Evolutionary conservation across 164 flowering plant species (phyloP).

Genomic region (Magnolia officinalis): DNA sequence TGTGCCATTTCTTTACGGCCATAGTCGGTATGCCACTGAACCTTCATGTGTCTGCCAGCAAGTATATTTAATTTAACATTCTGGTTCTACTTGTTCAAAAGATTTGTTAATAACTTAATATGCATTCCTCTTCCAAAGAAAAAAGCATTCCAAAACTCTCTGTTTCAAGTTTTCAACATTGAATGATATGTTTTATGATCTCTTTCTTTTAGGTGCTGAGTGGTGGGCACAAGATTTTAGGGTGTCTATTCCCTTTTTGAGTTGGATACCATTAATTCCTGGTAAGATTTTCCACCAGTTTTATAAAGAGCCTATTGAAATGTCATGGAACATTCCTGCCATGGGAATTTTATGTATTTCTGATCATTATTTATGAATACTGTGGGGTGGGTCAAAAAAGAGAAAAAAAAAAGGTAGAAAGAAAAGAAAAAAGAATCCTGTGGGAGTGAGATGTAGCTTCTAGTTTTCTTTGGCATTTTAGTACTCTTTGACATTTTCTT

Average conservation of each 20-base stretch:
- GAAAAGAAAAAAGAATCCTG: background rate
- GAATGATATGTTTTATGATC: background rate
- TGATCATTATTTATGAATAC: background rate
- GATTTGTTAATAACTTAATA: background rate
- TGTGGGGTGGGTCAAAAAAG: background rate
- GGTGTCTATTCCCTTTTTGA: slow-evolving; percentile 60
- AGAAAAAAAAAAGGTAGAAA: no score
- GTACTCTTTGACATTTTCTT: background rate
- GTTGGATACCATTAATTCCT: slow-evolving; percentile 72
- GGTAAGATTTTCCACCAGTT: slow-evolving; percentile 40
- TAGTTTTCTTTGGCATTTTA: background rate
- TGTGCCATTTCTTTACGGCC: slow-evolving; percentile 67
- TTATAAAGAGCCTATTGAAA: background rate
- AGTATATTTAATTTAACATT: background rate
- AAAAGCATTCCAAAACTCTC: background rate
- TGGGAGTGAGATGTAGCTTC: background rate
- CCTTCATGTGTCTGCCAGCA: background rate
- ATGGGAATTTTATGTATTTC: background rate
- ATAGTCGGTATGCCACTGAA: slow-evolving; percentile 64
- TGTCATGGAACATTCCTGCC: background rate
- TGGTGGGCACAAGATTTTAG: slow-evolving; percentile 90
- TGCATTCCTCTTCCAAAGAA: background rate
- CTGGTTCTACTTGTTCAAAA: background rate
- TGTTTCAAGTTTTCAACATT: background rate
- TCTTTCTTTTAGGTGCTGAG: slow-evolving; percentile 66